Conservation (phyloP, 306 rosid genomes). For the Geum urbanum region DNA sequence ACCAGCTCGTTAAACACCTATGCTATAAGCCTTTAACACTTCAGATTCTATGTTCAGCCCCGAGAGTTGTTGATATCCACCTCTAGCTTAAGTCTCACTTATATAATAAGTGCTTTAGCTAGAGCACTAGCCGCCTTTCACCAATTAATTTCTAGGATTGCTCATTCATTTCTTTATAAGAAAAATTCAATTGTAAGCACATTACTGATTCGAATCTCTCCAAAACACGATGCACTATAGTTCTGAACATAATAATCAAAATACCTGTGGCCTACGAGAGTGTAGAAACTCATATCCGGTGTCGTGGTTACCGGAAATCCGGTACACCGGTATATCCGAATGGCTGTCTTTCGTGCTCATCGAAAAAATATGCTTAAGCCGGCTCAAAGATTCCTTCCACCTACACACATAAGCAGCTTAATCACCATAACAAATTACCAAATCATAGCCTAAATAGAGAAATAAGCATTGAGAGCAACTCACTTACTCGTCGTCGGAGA, state of each 20-base stretch:
- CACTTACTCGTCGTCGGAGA: slow-evolving; percentile 72
- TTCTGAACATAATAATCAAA: slow-evolving; percentile 1
- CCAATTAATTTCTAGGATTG: neutral
- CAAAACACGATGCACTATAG: slow-evolving; percentile 1
- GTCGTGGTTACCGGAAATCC: slow-evolving; percentile 80
- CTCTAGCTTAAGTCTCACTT: neutral
- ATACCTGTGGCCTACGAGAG: slow-evolving; percentile 54
- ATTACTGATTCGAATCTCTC: slow-evolving; percentile 12
- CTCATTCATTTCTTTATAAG: neutral
- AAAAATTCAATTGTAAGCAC: neutral
- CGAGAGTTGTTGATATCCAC: neutral
- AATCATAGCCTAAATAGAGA: neutral
- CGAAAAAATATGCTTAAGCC: slow-evolving; percentile 63
- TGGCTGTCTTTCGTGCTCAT: slow-evolving; percentile 45
- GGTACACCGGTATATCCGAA: slow-evolving; percentile 41
- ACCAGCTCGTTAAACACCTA: neutral
- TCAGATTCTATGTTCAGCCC: neutral
- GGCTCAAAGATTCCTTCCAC: slow-evolving; percentile 68
- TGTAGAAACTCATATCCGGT: slow-evolving; percentile 60
- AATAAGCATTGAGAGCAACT: neutral
- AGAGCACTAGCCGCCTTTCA: neutral
- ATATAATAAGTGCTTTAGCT: too few relatives aligned
- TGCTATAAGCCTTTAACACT: too few relatives aligned
- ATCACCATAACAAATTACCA: neutral
- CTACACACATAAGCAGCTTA: slow-evolving; percentile 21